Base-by-base conservation (phyloP, 768 basidiomycete genomes). In the Russula abietina region DNA sequence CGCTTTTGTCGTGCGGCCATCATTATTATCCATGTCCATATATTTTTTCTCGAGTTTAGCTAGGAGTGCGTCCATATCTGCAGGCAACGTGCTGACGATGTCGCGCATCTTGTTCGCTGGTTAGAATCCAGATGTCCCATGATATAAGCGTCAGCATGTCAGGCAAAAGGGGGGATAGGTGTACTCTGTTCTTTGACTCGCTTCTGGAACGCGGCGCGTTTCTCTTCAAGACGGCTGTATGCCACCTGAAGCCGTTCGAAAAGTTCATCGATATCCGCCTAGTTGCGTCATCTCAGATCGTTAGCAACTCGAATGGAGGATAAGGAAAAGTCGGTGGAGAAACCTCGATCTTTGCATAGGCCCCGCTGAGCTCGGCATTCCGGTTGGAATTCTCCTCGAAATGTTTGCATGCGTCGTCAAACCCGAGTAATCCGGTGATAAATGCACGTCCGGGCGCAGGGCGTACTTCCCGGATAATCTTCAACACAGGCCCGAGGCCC, bases 311-410 rank as follows among this genome's bases (percentile, higher is more conserved):
- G 46, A 19, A 26, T 19, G 19, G n/a, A 14, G 14, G 26, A 5
- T 28, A 32, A 30, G 3, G 19, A 28, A 48, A 17, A 11, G 16
- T 12, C 8, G 17, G 50, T 12, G 7, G 43, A 32, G 39, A 24
- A 22, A 64, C 62, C 62, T 64, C 57, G 28, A 64, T 64, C 39
- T 55, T 59, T 19, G 52, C 30, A n/a, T 59, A 60, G 2, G 62
- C 53, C 19, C 19, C 26, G 4, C 50, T 32, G 22, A 64, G 30
- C 48, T 50, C 58, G 16, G 28, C 24, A 24, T 46, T 60, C 28
- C n/a, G 38, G 41, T 28, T 2, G 6, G 46, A 41, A n/a, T 3
- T 49, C 48, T 58, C 46, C 52, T 64, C 62, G 39, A 64, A 64
- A 24, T 26, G 46, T 46, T 64, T 64, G 53, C 58, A 64, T 12